Base-by-base conservation (phyloP, 1,284 basidiomycete species). In the Cystobasidiaceae sp. region DNA sequence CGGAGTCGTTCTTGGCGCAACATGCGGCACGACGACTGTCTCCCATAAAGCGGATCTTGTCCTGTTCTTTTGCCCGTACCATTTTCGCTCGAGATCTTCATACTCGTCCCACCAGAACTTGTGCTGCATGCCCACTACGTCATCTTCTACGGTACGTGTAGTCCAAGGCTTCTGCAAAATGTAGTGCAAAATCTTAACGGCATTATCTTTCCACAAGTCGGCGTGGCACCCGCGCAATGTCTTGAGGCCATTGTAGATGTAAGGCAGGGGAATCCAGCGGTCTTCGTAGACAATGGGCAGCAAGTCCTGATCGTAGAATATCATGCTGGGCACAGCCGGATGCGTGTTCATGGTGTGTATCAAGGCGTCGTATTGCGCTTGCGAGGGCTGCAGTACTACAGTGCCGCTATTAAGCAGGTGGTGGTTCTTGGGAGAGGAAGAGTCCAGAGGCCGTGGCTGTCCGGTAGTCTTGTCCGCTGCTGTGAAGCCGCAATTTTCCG, bases 261-360 rank as follows among this genome's bases (percentile, higher is more conserved):
- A 75, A 64, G 60, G 78, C 49, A 80, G 69, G 44, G 79, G 80
- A 69, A 81, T 79, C 67, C 81, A 80, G 50, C 70, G 70, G 15
- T 86, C 87, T 55, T 80, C 77, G 79, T 93, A 97, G 73, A 86
- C 84, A 30, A 83, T 84, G 2, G 92, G 84, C 25, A 97, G 83
- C 23, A 96, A 82, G 73, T 97, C 93, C 77, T 97, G 93, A 75
- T 97, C 93, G 0, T 91, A 86, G 77, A 97, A 97, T 37, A 81
- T 81, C 78, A 87, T 93, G 1, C 81, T 81, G 3, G 83, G 72
- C 13, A 96, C 81, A 8, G 84, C 81, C 4, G 87, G 84, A 28
- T 86, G 86, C 1, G 84, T 87, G 61, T 80, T 75, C 62, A 97
- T 83, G 74, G 83, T 84, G 43, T 83, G 71, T 21, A 81, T 77